Conservation (phyloP, 2,329 filamentous ascomycete species). For the Talaromyces piceae region DNA sequence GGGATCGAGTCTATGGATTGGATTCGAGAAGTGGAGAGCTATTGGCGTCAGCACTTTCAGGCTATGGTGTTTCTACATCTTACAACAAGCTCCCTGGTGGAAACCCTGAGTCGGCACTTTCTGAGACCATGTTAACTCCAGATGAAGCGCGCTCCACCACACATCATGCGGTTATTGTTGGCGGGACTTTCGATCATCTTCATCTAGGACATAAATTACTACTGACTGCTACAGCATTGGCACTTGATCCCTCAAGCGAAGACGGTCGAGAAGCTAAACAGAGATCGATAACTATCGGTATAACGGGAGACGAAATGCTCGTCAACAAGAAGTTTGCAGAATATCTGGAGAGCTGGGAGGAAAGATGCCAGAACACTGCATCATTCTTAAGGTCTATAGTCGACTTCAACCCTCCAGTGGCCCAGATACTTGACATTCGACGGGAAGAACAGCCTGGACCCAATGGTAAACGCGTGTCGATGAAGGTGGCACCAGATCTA, state of each 20-base stretch:
- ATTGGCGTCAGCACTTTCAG: slow-evolving; percentile 24
- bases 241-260: slow-evolving; percentile 48
- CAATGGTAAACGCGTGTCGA: slow-evolving; percentile 32
- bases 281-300: slow-evolving; percentile 67
- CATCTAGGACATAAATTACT: slow-evolving; percentile 95
- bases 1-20: slow-evolving; percentile 27
- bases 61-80: slow-evolving; percentile 14
- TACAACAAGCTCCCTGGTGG: slow-evolving; percentile 16
- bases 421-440: slow-evolving; percentile 24
- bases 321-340: slow-evolving; percentile 83
- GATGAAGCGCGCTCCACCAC: slow-evolving; percentile 14
- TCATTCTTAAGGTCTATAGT: slow-evolving; percentile 60
- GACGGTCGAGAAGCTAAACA: slow-evolving; percentile 25
- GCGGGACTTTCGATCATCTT: slow-evolving; percentile 93
- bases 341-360: slow-evolving; percentile 71
- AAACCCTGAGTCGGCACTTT: slow-evolving; percentile 16
- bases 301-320: slow-evolving; percentile 80
- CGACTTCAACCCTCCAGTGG: slow-evolving; percentile 48
- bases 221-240: slow-evolving; percentile 74
- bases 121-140: slow-evolving; percentile 17
- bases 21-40: slow-evolving; percentile 21
- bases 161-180: slow-evolving; percentile 65
- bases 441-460: slow-evolving; percentile 29
- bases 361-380: slow-evolving; percentile 61
- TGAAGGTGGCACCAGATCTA: slow-evolving; percentile 54